Conservation (phyloP, 1,284 basidiomycete species). For the Cerrena zonata region DNA sequence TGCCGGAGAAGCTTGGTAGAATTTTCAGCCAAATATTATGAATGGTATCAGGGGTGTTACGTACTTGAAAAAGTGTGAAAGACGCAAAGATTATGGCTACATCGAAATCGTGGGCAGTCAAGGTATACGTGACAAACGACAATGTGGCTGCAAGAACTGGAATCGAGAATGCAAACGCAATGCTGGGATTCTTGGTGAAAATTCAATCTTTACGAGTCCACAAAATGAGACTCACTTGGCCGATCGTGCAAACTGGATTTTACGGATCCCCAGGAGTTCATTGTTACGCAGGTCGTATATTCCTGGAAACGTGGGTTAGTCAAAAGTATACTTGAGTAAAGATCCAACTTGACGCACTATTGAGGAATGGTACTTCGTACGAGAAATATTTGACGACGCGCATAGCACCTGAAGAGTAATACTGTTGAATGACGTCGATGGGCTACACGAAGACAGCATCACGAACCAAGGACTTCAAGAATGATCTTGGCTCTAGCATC, state of each 20-base stretch:
- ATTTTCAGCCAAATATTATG: background rate
- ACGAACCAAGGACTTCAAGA: slow-evolving; percentile 55
- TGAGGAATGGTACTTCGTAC: slow-evolving; percentile 61
- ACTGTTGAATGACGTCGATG: too few relatives aligned
- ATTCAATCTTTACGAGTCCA: background rate
- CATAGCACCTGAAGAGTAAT: slow-evolving; percentile 49
- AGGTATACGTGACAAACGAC: slow-evolving; percentile 68
- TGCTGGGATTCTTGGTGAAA: slow-evolving; percentile 27
- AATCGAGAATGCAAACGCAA: slow-evolving; percentile 47
- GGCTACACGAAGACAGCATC: background rate
- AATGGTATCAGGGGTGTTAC: slow-evolving; percentile 21
- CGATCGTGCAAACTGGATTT: slow-evolving; percentile 57
- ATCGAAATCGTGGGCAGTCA: slow-evolving; percentile 50
- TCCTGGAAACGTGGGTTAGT: slow-evolving; percentile 29
- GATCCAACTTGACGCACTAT: slow-evolving; percentile 36
- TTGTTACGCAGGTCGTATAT: slow-evolving; percentile 48
- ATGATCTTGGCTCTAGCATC: slow-evolving; percentile 65
- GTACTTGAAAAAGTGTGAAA: slow-evolving; percentile 60
- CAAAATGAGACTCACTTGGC: slow-evolving; percentile 42
- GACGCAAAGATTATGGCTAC: slow-evolving; percentile 66
- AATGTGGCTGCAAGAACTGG: slow-evolving; percentile 71
- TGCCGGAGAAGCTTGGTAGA: slow-evolving; percentile 49
- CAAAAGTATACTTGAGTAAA: slow-evolving; percentile 4
- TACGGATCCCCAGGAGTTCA: slow-evolving; percentile 52
- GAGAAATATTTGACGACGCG: slow-evolving; percentile 74